Percentiles rank a stretch among this genome's conserved stretches.
These are phyloP conservation scores for Calonectria henricotiae DNA, from an alignment of 2,329 filamentous ascomycete genomes.

Conservation along the genomic window DNA sequence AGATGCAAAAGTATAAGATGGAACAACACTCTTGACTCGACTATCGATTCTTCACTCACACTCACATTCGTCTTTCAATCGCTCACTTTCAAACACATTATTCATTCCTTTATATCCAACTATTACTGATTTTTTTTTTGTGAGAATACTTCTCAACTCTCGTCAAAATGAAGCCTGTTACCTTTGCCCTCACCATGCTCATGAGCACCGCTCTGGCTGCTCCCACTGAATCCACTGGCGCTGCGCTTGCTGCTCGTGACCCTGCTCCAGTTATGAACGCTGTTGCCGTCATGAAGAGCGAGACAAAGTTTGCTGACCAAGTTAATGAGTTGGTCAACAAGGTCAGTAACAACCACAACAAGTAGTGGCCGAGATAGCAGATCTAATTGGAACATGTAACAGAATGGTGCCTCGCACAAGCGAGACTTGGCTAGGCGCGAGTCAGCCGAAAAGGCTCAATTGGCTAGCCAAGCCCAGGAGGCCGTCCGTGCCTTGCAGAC, in stretches of 20 bases:
- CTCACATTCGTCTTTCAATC: constrained; percentile 6
- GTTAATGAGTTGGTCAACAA: constrained; percentile 10
- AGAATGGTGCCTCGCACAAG: constrained; percentile 14
- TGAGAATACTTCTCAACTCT: constrained; percentile 12
- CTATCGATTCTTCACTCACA: neutral
- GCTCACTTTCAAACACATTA: constrained; percentile 2
- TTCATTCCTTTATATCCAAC: constrained; percentile 17
- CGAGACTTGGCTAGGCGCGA: constrained; percentile 5
- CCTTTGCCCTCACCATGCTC: constrained; percentile 32
- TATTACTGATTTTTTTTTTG: constrained; percentile 3
- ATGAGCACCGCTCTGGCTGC: constrained; percentile 1
- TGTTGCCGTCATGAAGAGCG: constrained; percentile 17
- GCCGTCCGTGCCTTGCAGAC: neutral
- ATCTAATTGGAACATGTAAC: constrained; percentile 2
- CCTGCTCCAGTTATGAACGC: constrained; percentile 1
- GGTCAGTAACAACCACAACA: neutral
- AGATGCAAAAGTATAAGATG: constrained; percentile 39
- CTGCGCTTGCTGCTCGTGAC: neutral
- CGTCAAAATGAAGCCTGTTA: constrained; percentile 41
- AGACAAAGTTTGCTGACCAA: constrained; percentile 18
- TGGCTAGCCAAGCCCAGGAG: constrained; percentile 7
- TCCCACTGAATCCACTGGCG: neutral
- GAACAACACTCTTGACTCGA: neutral
- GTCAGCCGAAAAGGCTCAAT: neutral
- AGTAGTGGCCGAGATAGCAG: too few relatives aligned